Percentiles rank a stretch among this genome's conserved stretches.
Conservation (phyloP, 352 stramenopile species). For the Pythium dissimile region DNA sequence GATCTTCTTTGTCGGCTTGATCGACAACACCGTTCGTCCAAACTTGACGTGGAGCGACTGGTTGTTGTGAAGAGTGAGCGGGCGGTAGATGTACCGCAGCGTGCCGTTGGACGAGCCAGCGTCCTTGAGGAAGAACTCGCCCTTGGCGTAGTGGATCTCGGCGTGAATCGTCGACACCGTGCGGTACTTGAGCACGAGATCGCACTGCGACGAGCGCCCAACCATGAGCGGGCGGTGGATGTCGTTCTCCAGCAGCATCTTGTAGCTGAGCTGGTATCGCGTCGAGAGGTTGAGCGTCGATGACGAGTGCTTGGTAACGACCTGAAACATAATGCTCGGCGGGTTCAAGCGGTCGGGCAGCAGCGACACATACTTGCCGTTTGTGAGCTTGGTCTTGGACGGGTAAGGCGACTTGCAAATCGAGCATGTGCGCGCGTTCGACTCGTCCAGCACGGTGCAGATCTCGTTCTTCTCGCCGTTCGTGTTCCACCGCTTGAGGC, state of each 20-base stretch:
- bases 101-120: constrained; percentile 93
- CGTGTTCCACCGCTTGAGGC: constrained; percentile 93
- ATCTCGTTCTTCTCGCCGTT: constrained; percentile 89
- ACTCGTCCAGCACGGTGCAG: constrained; percentile 81
- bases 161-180: constrained; percentile 94
- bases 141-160: constrained; percentile 91
- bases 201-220: constrained; percentile 91
- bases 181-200: constrained; percentile 94
- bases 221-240: constrained; percentile 90
- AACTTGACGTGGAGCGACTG: constrained; percentile 87
- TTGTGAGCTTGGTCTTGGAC: constrained; percentile 71
- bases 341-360: constrained; percentile 67
- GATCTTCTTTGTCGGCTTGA: constrained; percentile 89
- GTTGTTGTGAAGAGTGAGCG: constrained; percentile 89
- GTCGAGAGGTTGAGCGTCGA: constrained; percentile 84
- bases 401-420: constrained; percentile 87
- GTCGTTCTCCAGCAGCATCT: constrained; percentile 92
- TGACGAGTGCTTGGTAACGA: constrained; percentile 85
- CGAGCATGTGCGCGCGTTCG: constrained; percentile 78
- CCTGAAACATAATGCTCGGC: constrained; percentile 86
- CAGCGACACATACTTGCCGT: constrained; percentile 71
- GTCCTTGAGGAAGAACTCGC: constrained; percentile 94
- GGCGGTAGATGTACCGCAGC: constrained; percentile 92
- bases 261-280: constrained; percentile 86
- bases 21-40: constrained; percentile 79